Evolutionary conservation across 2,329 filamentous ascomycete species (phyloP), one percentile per base, ranked within the genome.

Genomic region (Cladosporium sp.): DNA sequence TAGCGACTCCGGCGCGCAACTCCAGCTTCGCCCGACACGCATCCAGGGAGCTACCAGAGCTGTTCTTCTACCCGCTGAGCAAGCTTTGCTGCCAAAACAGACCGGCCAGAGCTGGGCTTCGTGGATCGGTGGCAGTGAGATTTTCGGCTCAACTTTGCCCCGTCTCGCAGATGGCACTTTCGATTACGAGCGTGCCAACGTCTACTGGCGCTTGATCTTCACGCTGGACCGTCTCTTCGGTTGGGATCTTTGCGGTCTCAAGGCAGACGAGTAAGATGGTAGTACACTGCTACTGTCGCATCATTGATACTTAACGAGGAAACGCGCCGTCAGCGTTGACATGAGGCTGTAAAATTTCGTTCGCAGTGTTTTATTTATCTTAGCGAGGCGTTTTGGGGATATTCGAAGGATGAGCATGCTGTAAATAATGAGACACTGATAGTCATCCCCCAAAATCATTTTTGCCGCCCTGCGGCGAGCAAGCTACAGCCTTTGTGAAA

Each of bases 111-210:
- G 69, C 49, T 73, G 74, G 75, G 60, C 69, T 32, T 64, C 70
- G 67, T 76, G 82, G 41, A 73, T 84, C 58, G 80, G 81, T 7
- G 77, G 77, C 10, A 78, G 78, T 8, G 79, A 81, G 72, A 87
- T 93, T 77, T 93, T 94, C 73, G 91, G 91, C 6, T 88, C 88
- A 74, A 85, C 90, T 75, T 87, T 94, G 47, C 92, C 92, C 8
- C 84, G 90, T 51, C 89, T 85, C 63, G 90, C 92, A 63, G 82
- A 85, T 52, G 92, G 91, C 66, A 88, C 87, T 51, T 93, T 97
- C 72, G 93, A 97, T 77, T 91, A 88, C 82, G 86, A 86, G 51
- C 82, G 80, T 55, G 87, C 86, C 7, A 85, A 84, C 69, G 71
- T 83, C 64, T 89, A 89, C 70, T 89, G 87, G 87, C 78, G 81